Conservation (phyloP, 164 flowering plant species). For the Aristolochia californica region DNA sequence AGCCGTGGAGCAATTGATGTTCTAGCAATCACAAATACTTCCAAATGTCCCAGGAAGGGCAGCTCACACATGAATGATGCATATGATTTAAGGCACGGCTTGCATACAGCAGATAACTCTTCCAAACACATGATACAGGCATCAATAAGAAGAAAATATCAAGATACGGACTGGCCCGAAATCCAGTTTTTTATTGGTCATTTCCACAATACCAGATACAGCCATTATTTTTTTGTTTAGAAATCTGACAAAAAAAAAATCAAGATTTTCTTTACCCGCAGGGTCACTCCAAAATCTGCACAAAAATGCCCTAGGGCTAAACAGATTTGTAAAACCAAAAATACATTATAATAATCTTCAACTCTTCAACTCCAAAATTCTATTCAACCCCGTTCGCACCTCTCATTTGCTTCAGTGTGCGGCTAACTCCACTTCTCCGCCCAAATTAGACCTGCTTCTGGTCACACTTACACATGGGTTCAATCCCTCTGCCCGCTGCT, state of each 20-base stretch:
- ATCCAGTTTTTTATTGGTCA: constrained; percentile 18
- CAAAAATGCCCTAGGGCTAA: constrained; percentile 13
- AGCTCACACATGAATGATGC: too few species aligned
- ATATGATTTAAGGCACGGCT: too few species aligned
- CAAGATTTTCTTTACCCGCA: constrained; percentile 10
- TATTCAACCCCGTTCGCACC: background rate
- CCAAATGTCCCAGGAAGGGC: too few species aligned
- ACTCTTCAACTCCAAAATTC: constrained; percentile 1
- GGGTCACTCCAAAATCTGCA: constrained; percentile 20
- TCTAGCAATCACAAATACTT: too few species aligned
- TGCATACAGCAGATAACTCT: too few species aligned
- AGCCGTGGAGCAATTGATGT: too few species aligned
- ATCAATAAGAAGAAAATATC: too few species aligned
- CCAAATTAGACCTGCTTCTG: constrained; percentile 14
- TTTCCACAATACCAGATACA: constrained; percentile 15
- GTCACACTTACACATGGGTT: constrained; percentile 8
- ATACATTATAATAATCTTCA: background rate
- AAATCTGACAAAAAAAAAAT: constrained; percentile 9
- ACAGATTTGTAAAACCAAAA: constrained; percentile 7
- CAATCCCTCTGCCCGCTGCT: constrained; percentile 14
- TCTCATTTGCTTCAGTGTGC: constrained; percentile 4
- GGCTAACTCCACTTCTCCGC: constrained; percentile 12
- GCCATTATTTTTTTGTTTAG: constrained; percentile 14
- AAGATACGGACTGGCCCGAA: background rate
- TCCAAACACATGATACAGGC: too few species aligned